A percentile compares a stretch with the other conserved stretches of the same genome.
These are phyloP conservation scores for Xanthoconium separans DNA, from an alignment of 1,284 basidiomycete genomes.

Conservation along the genomic window DNA sequence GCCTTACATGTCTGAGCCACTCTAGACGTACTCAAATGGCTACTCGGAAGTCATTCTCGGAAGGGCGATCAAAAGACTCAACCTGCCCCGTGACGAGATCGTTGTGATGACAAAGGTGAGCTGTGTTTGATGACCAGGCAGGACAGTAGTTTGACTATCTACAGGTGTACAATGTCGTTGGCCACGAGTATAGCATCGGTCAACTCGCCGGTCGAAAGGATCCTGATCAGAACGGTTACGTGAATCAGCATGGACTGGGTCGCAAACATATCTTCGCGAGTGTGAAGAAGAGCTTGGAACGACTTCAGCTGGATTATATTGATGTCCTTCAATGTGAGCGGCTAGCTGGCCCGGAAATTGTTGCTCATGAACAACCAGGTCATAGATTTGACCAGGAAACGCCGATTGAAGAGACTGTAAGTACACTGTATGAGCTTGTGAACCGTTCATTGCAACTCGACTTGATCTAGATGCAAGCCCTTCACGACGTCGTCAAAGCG, in stretches of 20 bases:
- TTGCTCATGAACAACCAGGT: slow-evolving; percentile 13
- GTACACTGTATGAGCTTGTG: neutral
- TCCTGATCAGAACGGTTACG: slow-evolving; percentile 50
- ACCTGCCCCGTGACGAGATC: slow-evolving; percentile 72
- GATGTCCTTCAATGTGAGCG: slow-evolving; percentile 60
- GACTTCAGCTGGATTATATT: slow-evolving; percentile 70
- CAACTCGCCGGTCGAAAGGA: slow-evolving; percentile 18
- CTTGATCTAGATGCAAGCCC: slow-evolving; percentile 48
- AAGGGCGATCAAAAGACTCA: slow-evolving; percentile 71
- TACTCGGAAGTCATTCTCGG: slow-evolving; percentile 75
- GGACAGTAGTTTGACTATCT: neutral
- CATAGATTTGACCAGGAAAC: slow-evolving; percentile 33
- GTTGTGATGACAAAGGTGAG: slow-evolving; percentile 76
- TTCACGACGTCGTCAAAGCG: slow-evolving; percentile 53
- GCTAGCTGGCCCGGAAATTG: neutral
- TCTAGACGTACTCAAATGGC: slow-evolving; percentile 66
- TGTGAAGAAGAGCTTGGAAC: slow-evolving; percentile 62
- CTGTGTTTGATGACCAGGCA: neutral
- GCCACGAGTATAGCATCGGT: slow-evolving; percentile 26
- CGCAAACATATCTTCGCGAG: slow-evolving; percentile 74
- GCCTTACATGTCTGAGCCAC: neutral
- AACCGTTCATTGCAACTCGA: neutral
- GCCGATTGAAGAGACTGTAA: slow-evolving; percentile 35
- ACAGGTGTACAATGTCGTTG: slow-evolving; percentile 40
- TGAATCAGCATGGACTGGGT: slow-evolving; percentile 55